phyloP scores from a whole-genome alignment of 768 basidiomycete genomes.

The Rhizopogon vulgaris region DNA sequence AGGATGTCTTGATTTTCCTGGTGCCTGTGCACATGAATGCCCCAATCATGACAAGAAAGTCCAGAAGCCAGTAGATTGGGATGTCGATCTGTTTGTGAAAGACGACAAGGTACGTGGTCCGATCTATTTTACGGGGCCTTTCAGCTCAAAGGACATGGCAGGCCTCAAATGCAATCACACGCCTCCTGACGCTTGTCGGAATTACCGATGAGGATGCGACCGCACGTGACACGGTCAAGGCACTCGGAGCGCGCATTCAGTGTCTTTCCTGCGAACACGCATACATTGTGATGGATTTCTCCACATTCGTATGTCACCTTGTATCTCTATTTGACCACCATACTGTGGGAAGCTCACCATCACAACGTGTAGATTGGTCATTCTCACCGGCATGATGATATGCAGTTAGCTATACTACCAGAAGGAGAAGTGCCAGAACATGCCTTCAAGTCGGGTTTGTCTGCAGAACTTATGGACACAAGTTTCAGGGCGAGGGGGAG shows the following conservation, averaged over 20 bases:
- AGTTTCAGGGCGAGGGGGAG: constrained; percentile 17
- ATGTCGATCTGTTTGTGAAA: constrained; percentile 44
- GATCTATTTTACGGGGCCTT: not conserved
- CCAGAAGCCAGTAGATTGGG: constrained; percentile 35
- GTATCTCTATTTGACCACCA: not conserved
- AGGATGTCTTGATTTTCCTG: constrained; percentile 48
- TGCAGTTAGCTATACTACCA: constrained; percentile 33
- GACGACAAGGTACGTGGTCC: constrained; percentile 45
- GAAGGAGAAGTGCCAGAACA: constrained; percentile 1
- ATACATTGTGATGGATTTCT: constrained; percentile 42
- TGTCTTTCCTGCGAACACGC: constrained; percentile 45
- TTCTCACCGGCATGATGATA: constrained; percentile 54
- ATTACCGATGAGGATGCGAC: constrained; percentile 25
- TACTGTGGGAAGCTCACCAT: not conserved
- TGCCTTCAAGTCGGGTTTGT: constrained; percentile 20
- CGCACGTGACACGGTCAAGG: constrained; percentile 14
- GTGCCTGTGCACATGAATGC: constrained; percentile 58
- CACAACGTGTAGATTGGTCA: constrained; percentile 46
- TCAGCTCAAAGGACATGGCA: constrained; percentile 13
- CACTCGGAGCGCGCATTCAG: constrained; percentile 27
- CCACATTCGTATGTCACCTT: constrained; percentile 36
- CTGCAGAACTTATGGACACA: constrained; percentile 13
- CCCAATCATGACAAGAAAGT: constrained; percentile 15
- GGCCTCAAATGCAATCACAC: constrained; percentile 42
- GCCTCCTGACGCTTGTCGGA: constrained; percentile 27